Conservation (phyloP, 306 rosid genomes). For the Amphicarpaea edgeworthii region DNA sequence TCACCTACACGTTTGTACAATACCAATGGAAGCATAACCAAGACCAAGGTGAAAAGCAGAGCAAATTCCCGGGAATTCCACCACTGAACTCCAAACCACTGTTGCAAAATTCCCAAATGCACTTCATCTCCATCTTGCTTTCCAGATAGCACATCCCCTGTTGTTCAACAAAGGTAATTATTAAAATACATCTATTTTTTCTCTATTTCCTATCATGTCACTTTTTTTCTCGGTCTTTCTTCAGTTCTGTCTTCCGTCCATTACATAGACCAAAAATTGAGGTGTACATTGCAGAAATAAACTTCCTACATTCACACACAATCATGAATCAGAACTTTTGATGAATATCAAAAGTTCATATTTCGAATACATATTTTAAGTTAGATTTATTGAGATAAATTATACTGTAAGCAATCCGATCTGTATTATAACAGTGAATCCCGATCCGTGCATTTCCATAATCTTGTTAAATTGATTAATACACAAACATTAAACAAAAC, state of each 20-base stretch:
- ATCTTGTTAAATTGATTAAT: not conserved
- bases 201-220: not conserved
- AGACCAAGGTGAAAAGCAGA: conserved; percentile 57
- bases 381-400: not conserved
- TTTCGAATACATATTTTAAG: not conserved
- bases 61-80: conserved; percentile 90
- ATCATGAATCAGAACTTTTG: not conserved
- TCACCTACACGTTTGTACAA: conserved; percentile 77
- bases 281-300: not conserved
- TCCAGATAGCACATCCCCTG: conserved; percentile 92
- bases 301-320: not conserved
- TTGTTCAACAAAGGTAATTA: not conserved
- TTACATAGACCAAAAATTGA: not conserved
- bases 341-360: too few relatives aligned
- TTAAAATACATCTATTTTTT: not conserved
- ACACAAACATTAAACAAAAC: conserved; percentile 2
- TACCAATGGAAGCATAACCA: conserved; percentile 79
- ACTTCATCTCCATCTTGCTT: conserved; percentile 55
- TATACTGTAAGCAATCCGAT: not conserved
- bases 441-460: not conserved
- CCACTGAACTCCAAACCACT: conserved; percentile 96
- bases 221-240: not conserved
- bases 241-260: not conserved
- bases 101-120: conserved; percentile 88
- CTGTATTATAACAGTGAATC: not conserved